phyloP scores from a whole-genome alignment of 345 rosid genomes.

The Turnera subulata region DNA sequence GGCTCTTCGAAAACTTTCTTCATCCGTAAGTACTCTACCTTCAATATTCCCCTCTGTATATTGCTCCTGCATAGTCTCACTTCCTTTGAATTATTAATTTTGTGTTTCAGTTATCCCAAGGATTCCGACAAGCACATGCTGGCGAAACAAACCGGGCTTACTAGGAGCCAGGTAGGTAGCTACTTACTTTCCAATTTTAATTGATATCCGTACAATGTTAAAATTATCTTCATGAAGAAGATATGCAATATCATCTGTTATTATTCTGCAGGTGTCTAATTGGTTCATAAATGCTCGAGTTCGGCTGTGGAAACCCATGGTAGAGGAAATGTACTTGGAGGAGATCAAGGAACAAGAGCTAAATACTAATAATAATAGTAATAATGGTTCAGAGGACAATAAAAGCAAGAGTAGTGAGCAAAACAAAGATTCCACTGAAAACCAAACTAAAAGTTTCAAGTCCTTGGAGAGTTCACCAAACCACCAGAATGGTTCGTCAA shows the following conservation, averaged over 20 bases:
- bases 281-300: constrained; percentile 99
- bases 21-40: constrained; percentile 66
- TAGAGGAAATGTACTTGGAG: constrained; percentile 93
- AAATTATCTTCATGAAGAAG: background rate
- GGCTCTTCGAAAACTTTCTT: constrained; percentile 98
- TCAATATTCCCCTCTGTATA: background rate
- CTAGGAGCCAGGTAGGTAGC: constrained; percentile 77
- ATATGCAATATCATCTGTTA: too few relatives aligned
- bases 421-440: constrained; percentile 49
- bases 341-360: constrained; percentile 79
- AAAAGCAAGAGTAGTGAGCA: constrained; percentile 53
- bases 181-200: background rate
- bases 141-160: constrained; percentile 94
- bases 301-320: constrained; percentile 99
- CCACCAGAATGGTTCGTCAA: constrained; percentile 32
- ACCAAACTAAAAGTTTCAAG: constrained; percentile 29
- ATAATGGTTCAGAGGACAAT: constrained; percentile 58
- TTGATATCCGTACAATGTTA: background rate
- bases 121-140: constrained; percentile 92
- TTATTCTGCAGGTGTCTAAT: constrained; percentile 70
- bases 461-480: constrained; percentile 29
- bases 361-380: too few relatives aligned
- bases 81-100: background rate
- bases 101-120: constrained; percentile 71
- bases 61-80: background rate